These are phyloP conservation scores for Rhytidhysteron rufulum DNA, from an alignment of 2,329 filamentous ascomycete species.

Conservation along the genomic window DNA sequence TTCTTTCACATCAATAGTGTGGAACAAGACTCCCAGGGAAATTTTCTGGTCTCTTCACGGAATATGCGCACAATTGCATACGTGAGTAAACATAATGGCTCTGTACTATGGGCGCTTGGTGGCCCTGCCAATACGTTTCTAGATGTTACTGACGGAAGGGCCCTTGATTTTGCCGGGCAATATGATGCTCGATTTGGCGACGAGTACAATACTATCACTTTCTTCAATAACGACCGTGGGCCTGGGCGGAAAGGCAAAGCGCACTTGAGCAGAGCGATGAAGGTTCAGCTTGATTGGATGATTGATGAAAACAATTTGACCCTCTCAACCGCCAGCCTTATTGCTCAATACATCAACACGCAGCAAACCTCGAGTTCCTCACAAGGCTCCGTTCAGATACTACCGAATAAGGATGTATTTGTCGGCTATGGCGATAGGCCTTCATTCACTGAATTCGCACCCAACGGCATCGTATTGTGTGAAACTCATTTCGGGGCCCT, in stretches of 20 bases:
- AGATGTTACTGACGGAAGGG: slow-evolving; percentile 39
- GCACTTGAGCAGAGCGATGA: slow-evolving; percentile 24
- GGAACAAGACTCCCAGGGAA: slow-evolving; percentile 30
- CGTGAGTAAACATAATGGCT: slow-evolving; percentile 34
- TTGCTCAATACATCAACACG: slow-evolving; percentile 37
- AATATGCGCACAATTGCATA: slow-evolving; percentile 15
- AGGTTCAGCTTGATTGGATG: slow-evolving; percentile 39
- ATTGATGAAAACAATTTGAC: slow-evolving; percentile 10
- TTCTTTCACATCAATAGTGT: slow-evolving; percentile 40
- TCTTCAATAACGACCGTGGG: slow-evolving; percentile 34
- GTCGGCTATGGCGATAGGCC: slow-evolving; percentile 48
- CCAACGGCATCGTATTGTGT: slow-evolving; percentile 36
- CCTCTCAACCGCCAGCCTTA: slow-evolving; percentile 41
- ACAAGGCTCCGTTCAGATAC: slow-evolving; percentile 38
- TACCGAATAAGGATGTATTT: slow-evolving; percentile 40
- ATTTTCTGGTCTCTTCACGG: slow-evolving; percentile 15
- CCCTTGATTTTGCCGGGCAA: slow-evolving; percentile 49
- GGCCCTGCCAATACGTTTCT: slow-evolving; percentile 43
- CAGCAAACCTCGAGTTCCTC: slow-evolving; percentile 31
- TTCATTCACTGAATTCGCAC: slow-evolving; percentile 44
- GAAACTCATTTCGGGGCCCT: slow-evolving; percentile 35
- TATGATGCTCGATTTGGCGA: slow-evolving; percentile 46
- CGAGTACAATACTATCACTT: slow-evolving; percentile 19
- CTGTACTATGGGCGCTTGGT: slow-evolving; percentile 51
- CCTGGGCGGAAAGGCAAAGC: slow-evolving; percentile 4